Base-by-base conservation (phyloP, 257 asterid species). In the Hygrophila difformis region DNA sequence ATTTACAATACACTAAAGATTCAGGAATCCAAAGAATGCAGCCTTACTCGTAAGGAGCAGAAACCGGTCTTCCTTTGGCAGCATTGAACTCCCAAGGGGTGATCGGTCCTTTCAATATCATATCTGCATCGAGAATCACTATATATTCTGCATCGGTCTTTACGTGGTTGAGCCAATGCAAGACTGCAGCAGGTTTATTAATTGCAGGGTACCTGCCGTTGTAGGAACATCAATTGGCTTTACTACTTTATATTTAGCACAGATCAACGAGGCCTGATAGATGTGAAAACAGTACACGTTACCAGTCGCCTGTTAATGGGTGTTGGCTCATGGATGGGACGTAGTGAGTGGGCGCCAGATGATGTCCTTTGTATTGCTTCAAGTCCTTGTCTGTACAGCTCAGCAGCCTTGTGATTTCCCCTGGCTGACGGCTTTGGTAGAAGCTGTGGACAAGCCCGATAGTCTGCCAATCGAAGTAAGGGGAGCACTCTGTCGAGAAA, bases 251-350 rank as follows among this genome's bases (percentile, higher is more conserved):
- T 24, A 24, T 24, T 24, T 24, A 24, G 3, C 7, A 24, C 7
- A 24, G 29, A 24, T 24, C n/a, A n/a, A n/a, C n/a, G n/a, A n/a
- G n/a, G n/a, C n/a, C n/a, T n/a, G n/a, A n/a, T n/a, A n/a, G n/a
- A n/a, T n/a, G n/a, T n/a, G n/a, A n/a, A n/a, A n/a, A n/a, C n/a
- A n/a, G n/a, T n/a, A n/a, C n/a, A n/a, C n/a, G 57, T 61, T 79
- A 89, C 98, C 96, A 91, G 57, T 91, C 98, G 52, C 94, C 96
- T 1, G 96, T 82, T 45, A 77, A 49, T 13, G 98, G 96, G 76
- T 85, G 98, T 8, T 92, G 85, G 62, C 98, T 91, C 98, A 91
- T 91, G 61, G 98, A 91, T 9, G 98, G 98, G 39, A 85, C 96
- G 48, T 75, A 75, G 77, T 91, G 96, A 37, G 96, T 91, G 24